phyloP scores from a whole-genome alignment of 2,329 filamentous ascomycete species.

The Colletotrichum tropicale region DNA sequence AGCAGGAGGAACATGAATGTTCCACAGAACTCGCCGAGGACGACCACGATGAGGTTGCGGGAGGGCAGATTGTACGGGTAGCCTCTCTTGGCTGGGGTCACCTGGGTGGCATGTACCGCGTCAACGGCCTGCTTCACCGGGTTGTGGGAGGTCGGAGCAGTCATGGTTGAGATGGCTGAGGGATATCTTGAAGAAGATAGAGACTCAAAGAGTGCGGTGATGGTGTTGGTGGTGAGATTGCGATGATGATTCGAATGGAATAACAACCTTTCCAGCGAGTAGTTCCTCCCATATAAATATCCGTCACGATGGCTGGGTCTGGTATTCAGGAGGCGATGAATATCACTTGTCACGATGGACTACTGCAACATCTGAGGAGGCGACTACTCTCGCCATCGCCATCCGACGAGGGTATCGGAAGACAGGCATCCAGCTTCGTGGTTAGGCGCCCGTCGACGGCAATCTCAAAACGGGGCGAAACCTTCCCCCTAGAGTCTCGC shows the following conservation, averaged over 20 bases:
- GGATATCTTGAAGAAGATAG: not conserved
- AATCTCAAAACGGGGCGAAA: not conserved
- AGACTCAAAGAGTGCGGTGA: not conserved
- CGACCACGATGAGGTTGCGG: conserved; percentile 42
- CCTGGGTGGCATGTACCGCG: not conserved
- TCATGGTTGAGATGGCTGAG: not conserved
- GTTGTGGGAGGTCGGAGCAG: not conserved
- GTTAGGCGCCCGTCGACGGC: not conserved
- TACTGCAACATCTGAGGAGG: not conserved
- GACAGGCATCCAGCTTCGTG: not conserved
- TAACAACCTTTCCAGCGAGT: not conserved
- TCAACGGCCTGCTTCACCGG: not conserved
- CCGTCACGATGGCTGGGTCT: not conserved
- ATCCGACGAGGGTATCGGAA: not conserved
- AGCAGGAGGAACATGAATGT: conserved; percentile 58
- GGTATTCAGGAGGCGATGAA: not conserved
- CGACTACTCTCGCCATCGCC: not conserved
- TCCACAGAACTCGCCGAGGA: conserved; percentile 54
- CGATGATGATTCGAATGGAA: not conserved
- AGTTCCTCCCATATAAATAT: not conserved
- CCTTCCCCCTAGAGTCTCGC: not conserved
- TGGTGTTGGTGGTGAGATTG: not conserved
- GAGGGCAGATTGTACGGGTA: not conserved
- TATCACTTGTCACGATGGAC: not conserved
- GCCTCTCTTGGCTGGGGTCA: not conserved